These are phyloP conservation scores for Cryphonectria radicalis DNA, from an alignment of 2,329 filamentous ascomycete species.

Conservation along the genomic window DNA sequence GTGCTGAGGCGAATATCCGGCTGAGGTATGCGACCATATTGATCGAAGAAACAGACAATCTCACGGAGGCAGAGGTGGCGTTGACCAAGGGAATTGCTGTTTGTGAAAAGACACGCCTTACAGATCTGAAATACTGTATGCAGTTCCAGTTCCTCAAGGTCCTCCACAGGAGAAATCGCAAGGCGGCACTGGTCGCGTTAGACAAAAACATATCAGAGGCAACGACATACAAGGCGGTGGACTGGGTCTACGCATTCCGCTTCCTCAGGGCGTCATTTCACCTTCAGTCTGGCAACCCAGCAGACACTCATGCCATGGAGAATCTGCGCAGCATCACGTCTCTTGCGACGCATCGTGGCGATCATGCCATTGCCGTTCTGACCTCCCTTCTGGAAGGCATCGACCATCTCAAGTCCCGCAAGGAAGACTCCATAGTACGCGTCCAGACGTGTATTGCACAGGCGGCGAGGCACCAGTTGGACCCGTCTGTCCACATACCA, in stretches of 20 bases:
- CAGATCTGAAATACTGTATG: conserved; percentile 77
- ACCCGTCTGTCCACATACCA: conserved; percentile 64
- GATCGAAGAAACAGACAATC: conserved; percentile 76
- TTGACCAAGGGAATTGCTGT: conserved; percentile 72
- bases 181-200: conserved; percentile 72
- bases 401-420: conserved; percentile 66
- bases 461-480: conserved; percentile 71
- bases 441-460: conserved; percentile 76
- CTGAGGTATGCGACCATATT: conserved; percentile 74
- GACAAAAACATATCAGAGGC: conserved; percentile 72
- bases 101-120: conserved; percentile 66
- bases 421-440: conserved; percentile 68
- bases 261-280: conserved; percentile 74
- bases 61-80: conserved; percentile 72
- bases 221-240: conserved; percentile 67
- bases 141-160: conserved; percentile 74
- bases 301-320: conserved; percentile 68
- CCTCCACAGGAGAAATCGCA: conserved; percentile 71
- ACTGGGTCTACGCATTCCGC: conserved; percentile 79
- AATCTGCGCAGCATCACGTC: conserved; percentile 67
- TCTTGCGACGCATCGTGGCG: conserved; percentile 63
- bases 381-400: conserved; percentile 72
- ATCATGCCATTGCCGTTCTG: conserved; percentile 67
- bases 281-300: conserved; percentile 61
- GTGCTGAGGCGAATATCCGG: conserved; percentile 70